phyloP scores from a whole-genome alignment of 129 eudicot genomes.

The Sambucus nigra region DNA sequence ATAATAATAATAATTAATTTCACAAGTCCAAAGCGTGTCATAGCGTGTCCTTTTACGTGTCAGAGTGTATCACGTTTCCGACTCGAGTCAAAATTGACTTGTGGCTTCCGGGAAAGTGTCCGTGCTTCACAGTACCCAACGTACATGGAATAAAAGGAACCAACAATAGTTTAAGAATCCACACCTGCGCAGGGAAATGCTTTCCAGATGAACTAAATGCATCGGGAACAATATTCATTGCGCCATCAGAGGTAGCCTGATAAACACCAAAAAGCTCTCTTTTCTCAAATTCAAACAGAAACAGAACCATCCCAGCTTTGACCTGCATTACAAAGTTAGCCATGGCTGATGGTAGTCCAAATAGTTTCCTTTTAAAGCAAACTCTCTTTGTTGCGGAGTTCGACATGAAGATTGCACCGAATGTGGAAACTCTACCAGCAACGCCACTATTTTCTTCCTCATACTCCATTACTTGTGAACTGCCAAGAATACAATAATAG shows the following conservation, averaged over 20 bases:
- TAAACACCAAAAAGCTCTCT: conserved; percentile 63
- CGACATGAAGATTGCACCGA: conserved; percentile 81
- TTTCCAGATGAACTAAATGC: conserved; percentile 44
- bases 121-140: no score
- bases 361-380: conserved; percentile 37
- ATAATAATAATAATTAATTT: no score
- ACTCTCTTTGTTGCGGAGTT: conserved; percentile 41
- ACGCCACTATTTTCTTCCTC: conserved; percentile 23
- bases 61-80: no score
- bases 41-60: no score
- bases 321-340: conserved; percentile 57
- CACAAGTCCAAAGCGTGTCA: no score
- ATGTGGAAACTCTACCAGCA: conserved; percentile 37
- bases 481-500: conserved; percentile 20
- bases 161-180: neutral
- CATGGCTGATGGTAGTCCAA: conserved; percentile 55
- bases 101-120: no score
- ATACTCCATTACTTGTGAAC: conserved; percentile 30
- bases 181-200: conserved; percentile 81
- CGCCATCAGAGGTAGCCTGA: conserved; percentile 75
- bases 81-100: no score
- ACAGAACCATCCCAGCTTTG: conserved; percentile 73
- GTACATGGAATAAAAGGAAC: no score
- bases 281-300: conserved; percentile 63
- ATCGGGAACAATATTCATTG: conserved; percentile 43